phyloP scores from a whole-genome alignment of 2,329 filamentous ascomycete species.

The Pseudonectria buxi region DNA sequence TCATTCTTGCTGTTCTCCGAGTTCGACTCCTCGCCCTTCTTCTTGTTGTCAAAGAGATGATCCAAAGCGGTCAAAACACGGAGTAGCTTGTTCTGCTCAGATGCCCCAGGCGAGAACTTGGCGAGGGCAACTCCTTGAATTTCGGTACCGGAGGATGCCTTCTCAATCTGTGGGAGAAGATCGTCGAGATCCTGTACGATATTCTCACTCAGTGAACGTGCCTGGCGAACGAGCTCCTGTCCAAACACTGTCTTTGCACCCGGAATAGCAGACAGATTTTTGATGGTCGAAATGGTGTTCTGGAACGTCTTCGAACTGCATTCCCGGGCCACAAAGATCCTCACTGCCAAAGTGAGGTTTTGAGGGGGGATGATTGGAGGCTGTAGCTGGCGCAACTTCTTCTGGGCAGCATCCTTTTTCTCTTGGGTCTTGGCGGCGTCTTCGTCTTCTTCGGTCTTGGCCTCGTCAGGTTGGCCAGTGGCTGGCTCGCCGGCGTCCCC shows the following conservation, averaged over 20 bases:
- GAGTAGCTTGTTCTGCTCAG: slow-evolving; percentile 92
- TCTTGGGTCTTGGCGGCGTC: slow-evolving; percentile 26
- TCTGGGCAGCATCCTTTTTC: slow-evolving; percentile 36
- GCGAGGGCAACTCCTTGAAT: slow-evolving; percentile 89
- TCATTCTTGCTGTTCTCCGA: slow-evolving; percentile 49
- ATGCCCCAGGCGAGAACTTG: slow-evolving; percentile 93
- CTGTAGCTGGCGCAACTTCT: slow-evolving; percentile 55
- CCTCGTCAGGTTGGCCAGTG: slow-evolving; percentile 21
- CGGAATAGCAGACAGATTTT: slow-evolving; percentile 89
- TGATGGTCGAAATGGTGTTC: slow-evolving; percentile 96
- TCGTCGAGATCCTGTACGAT: slow-evolving; percentile 81
- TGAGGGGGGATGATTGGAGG: slow-evolving; percentile 81
- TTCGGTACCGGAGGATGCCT: slow-evolving; percentile 82
- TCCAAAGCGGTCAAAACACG: slow-evolving; percentile 90
- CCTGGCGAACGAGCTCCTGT: slow-evolving; percentile 84
- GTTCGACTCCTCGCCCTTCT: slow-evolving; percentile 44
- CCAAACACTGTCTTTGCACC: slow-evolving; percentile 86
- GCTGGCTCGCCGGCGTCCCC: slow-evolving; percentile 10
- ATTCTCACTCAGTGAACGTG: slow-evolving; percentile 73
- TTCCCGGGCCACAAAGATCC: slow-evolving; percentile 91
- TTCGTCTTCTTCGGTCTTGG: slow-evolving; percentile 19
- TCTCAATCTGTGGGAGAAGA: slow-evolving; percentile 77
- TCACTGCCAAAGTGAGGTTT: slow-evolving; percentile 89
- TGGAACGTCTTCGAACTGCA: slow-evolving; percentile 98
- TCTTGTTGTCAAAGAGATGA: slow-evolving; percentile 85